Base-by-base conservation (phyloP, 2,329 filamentous ascomycete species). In the Trichophyton benhamiae region DNA sequence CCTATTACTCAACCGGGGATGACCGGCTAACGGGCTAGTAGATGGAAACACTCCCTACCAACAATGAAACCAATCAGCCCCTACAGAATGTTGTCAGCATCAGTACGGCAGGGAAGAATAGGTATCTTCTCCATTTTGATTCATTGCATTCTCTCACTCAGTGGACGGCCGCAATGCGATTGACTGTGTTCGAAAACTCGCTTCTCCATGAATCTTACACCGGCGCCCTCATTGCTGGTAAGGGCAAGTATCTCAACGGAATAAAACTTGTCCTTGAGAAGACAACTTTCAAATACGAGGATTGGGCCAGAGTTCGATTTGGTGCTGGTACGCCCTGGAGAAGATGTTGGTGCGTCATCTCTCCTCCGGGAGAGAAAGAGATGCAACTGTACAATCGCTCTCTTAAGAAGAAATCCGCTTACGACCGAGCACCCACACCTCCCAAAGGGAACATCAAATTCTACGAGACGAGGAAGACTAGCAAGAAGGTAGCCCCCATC, bases 181-280 rank as follows among this genome's bases (percentile, higher is more conserved):
- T 99, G 22, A 83, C 92, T 68, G 95, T 97, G 83, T 97, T 87
- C 72, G 94, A 99, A 76, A 88, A 97, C 70, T 86, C 91, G 1
- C 90, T 89, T 0, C 78, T 99, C 38, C 92, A 97, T 71, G 94
- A 99, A 76, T 91, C 94, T 0, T 99, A 99, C 72, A 99, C 94
- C 0, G 94, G 94, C 5, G 92, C 92, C 20, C 79, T 99, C 52
- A 94, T 99, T 70, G 94, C 94, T 9, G 94, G 91, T 60, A 97
- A 96, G 76, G 94, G 91, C 62, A 95, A 91, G 72, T 76, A 77
- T 0, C 75, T 99, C 60, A 96, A 96, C 77, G 94, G 91, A 71
- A 97, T 97, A 71, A 87, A 87, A 67, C 76, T 85, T 27, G 92
- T 99, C 66, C 88, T 97, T 82, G 89, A 95, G 67, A 84, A 89